Conservation (phyloP, 495 filamentous ascomycete species). For the Daldinia loculata region DNA sequence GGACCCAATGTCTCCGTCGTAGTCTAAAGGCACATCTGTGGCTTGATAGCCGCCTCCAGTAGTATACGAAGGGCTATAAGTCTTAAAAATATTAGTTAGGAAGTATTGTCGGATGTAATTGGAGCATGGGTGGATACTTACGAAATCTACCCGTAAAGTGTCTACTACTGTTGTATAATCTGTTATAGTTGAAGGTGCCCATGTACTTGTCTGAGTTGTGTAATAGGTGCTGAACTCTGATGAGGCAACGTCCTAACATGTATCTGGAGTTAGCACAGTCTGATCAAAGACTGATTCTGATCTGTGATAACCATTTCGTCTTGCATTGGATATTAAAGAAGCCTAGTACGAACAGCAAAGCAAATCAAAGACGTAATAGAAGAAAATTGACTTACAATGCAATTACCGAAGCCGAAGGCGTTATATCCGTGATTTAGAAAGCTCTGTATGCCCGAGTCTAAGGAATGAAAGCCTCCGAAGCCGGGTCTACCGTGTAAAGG, state of each 20-base stretch:
- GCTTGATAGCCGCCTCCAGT: neutral
- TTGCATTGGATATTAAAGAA: neutral
- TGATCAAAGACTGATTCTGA: neutral
- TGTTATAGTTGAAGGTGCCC: conserved; percentile 9
- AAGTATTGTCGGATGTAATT: too few species aligned
- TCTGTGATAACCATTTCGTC: neutral
- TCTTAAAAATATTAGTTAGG: conserved; percentile 5
- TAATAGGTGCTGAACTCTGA: neutral
- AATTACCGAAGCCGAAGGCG: conserved; percentile 31
- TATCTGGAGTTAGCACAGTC: conserved; percentile 12
- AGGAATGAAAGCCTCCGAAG: conserved; percentile 21
- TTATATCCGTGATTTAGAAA: conserved; percentile 29
- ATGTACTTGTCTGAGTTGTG: conserved; percentile 7
- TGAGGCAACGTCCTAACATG: conserved; percentile 21
- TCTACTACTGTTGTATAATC: conserved; percentile 19
- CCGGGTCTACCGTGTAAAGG: conserved; percentile 12
- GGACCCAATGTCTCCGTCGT: conserved; percentile 8
- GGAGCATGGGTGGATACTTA: neutral
- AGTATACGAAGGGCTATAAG: neutral
- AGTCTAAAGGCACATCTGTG: conserved; percentile 9
- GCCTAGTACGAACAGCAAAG: neutral
- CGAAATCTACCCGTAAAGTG: conserved; percentile 9
- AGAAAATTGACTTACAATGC: conserved; percentile 25
- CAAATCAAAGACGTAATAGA: neutral
- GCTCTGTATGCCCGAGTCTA: conserved; percentile 35